Conservation (phyloP, 2,329 filamentous ascomycete genomes). For the Cladosporium sp. region DNA sequence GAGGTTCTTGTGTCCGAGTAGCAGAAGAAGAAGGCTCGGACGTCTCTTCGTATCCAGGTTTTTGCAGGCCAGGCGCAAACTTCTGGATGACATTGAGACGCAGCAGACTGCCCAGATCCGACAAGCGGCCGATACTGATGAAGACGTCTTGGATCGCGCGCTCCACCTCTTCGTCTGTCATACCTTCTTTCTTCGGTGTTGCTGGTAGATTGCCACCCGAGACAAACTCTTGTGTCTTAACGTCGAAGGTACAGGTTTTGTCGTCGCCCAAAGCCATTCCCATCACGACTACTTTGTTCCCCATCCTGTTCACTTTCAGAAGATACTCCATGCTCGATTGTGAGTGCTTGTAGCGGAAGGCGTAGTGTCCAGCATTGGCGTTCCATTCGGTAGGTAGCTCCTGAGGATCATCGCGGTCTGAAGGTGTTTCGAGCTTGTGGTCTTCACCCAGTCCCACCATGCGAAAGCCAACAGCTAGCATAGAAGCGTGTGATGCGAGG, state of each 20-base stretch:
- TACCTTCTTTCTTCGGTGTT: slow-evolving; percentile 30
- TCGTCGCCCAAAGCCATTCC: slow-evolving; percentile 77
- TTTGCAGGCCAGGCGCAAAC: slow-evolving; percentile 70
- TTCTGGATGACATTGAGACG: slow-evolving; percentile 80
- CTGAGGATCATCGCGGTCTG: slow-evolving; percentile 44
- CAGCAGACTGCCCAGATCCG: slow-evolving; percentile 64
- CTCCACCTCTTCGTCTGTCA: slow-evolving; percentile 38
- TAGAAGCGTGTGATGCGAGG: slow-evolving; percentile 77
- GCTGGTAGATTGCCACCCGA: slow-evolving; percentile 56
- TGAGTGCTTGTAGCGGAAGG: slow-evolving; percentile 81
- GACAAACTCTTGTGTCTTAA: slow-evolving; percentile 70
- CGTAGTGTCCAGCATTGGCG: slow-evolving; percentile 61
- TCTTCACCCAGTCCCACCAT: slow-evolving; percentile 83
- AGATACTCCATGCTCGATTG: slow-evolving; percentile 83
- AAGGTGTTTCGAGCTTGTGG: slow-evolving; percentile 51
- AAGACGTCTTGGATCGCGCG: slow-evolving; percentile 57
- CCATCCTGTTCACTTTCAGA: slow-evolving; percentile 75
- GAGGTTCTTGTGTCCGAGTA: slow-evolving; percentile 6
- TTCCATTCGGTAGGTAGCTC: slow-evolving; percentile 80
- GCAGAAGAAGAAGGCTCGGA: slow-evolving; percentile 18
- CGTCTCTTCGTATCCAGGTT: slow-evolving; percentile 70
- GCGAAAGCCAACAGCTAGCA: slow-evolving; percentile 74
- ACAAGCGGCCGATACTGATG: slow-evolving; percentile 66
- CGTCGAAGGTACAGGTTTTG: slow-evolving; percentile 71
- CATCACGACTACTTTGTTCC: slow-evolving; percentile 77